These are phyloP conservation scores for Skeletonema potamos DNA, from an alignment of 108 stramenopile species.

Conservation along the genomic window DNA sequence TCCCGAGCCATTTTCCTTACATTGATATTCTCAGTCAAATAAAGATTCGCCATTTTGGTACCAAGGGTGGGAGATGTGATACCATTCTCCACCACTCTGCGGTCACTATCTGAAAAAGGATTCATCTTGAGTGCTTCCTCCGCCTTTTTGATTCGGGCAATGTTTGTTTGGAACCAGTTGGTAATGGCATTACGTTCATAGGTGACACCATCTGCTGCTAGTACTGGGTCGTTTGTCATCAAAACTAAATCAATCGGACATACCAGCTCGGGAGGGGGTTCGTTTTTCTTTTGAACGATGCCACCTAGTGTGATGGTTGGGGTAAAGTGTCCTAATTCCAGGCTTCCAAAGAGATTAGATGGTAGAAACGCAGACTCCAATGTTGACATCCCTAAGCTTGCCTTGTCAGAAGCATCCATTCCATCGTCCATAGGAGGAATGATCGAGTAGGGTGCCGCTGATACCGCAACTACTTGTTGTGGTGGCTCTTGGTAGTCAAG, in stretches of 20 bases:
- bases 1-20: slow-evolving; percentile 34
- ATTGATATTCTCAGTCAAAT: slow-evolving; percentile 24
- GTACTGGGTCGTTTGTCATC: slow-evolving; percentile 72
- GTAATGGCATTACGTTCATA: slow-evolving; percentile 75
- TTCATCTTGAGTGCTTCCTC: slow-evolving; percentile 9
- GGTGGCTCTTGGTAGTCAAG: slow-evolving; percentile 25
- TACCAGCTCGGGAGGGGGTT: slow-evolving; percentile 30
- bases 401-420: slow-evolving; percentile 2
- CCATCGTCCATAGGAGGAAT: slow-evolving; percentile 1
- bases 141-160: slow-evolving; percentile 5
- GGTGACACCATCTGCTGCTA: slow-evolving; percentile 77
- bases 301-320: neutral
- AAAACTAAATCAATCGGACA: slow-evolving; percentile 70
- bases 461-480: neutral
- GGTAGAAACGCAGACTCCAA: slow-evolving; percentile 20
- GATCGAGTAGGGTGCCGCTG: neutral
- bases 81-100: slow-evolving; percentile 8
- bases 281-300: neutral
- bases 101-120: slow-evolving; percentile 10
- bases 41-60: slow-evolving; percentile 12
- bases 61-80: slow-evolving; percentile 22
- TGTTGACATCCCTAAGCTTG: neutral
- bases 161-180: slow-evolving; percentile 45
- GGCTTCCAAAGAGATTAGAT: slow-evolving; percentile 22
- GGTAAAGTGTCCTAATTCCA: neutral